Evolutionary conservation across 2,329 filamentous ascomycete species (phyloP).

Genomic region (Ceratocystis ficicola): DNA sequence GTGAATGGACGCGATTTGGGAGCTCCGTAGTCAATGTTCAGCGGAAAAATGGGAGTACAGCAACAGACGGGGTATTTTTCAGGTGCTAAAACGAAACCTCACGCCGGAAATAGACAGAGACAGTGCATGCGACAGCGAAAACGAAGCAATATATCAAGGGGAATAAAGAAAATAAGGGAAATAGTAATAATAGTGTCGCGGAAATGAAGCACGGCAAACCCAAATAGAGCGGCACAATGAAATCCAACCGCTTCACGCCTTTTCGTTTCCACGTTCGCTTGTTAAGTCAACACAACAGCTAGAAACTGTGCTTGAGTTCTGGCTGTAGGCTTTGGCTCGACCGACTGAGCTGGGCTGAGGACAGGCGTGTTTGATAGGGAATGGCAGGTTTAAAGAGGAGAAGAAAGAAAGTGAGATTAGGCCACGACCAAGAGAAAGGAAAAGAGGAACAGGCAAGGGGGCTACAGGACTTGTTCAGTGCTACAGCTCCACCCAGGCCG

Average conservation of each 20-base stretch:
- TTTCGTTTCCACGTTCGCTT: not conserved
- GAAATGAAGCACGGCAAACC: not conserved
- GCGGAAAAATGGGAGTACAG: not conserved
- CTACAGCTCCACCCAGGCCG: not conserved
- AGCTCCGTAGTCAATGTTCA: not conserved
- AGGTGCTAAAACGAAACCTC: not conserved
- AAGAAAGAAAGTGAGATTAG: slow-evolving; percentile 16
- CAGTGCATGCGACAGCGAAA: slow-evolving; percentile 23
- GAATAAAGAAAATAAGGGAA: not conserved
- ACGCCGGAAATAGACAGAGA: slow-evolving; percentile 23
- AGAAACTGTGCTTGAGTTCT: not conserved
- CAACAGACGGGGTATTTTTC: not conserved
- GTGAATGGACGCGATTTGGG: slow-evolving; percentile 15
- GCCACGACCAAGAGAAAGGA: slow-evolving; percentile 11
- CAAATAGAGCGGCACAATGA: not conserved
- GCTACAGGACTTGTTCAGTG: not conserved
- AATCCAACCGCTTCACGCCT: not conserved
- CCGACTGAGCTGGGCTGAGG: not conserved
- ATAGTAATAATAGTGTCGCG: not conserved
- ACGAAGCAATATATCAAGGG: not conserved
- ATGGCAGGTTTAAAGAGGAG: slow-evolving; percentile 1
- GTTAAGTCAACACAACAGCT: not conserved
- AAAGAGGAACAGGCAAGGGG: not conserved
- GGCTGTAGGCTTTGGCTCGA: not conserved
- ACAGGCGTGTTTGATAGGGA: slow-evolving; percentile 13